These are phyloP conservation scores for Ensete ventricosum DNA, from an alignment of 176 grass and related monocot species.

Conservation along the genomic window DNA sequence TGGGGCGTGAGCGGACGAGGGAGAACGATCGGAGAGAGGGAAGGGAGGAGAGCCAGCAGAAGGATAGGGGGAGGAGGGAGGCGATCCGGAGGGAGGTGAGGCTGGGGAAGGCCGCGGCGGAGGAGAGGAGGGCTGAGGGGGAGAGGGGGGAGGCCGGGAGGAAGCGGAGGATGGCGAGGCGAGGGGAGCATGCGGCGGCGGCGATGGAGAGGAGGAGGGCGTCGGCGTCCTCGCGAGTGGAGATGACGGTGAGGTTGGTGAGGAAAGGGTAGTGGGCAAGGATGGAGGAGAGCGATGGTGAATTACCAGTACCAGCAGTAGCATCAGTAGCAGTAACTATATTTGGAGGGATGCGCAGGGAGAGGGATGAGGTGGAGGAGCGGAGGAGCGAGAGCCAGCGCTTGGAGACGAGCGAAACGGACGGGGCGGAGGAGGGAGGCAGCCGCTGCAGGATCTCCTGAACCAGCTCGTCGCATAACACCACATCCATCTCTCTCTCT, in stretches of 20 bases:
- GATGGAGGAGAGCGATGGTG: conserved; percentile 35
- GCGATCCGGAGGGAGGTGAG: conserved; percentile 63
- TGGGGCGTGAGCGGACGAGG: conserved; percentile 42
- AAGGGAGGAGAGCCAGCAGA: conserved; percentile 44
- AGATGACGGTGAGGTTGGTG: conserved; percentile 39
- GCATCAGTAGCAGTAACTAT: too few relatives aligned
- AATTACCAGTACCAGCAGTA: too few relatives aligned
- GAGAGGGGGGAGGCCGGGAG: conserved; percentile 42
- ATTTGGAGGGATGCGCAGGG: conserved; percentile 39
- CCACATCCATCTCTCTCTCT: conserved; percentile 25
- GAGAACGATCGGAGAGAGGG: conserved; percentile 57
- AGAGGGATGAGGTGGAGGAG: conserved; percentile 44
- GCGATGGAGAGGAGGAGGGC: conserved; percentile 34
- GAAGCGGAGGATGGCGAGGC: conserved; percentile 42
- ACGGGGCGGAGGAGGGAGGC: conserved; percentile 35
- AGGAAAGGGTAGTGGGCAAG: conserved; percentile 60
- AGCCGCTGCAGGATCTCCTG: conserved; percentile 68
- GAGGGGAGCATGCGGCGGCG: conserved; percentile 23
- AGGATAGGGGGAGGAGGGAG: conserved; percentile 33
- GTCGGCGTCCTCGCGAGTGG: conserved; percentile 20
- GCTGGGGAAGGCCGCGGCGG: conserved; percentile 27
- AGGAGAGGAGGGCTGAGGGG: conserved; percentile 24
- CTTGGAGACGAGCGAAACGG: conserved; percentile 71
- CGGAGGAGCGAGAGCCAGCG: conserved; percentile 72
- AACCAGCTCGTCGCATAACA: conserved; percentile 80